A percentile compares a stretch with the other conserved stretches of the same genome.
Evolutionary conservation across 2,329 filamentous ascomycete species (phyloP).

Genomic region (Volutella citrinella): DNA sequence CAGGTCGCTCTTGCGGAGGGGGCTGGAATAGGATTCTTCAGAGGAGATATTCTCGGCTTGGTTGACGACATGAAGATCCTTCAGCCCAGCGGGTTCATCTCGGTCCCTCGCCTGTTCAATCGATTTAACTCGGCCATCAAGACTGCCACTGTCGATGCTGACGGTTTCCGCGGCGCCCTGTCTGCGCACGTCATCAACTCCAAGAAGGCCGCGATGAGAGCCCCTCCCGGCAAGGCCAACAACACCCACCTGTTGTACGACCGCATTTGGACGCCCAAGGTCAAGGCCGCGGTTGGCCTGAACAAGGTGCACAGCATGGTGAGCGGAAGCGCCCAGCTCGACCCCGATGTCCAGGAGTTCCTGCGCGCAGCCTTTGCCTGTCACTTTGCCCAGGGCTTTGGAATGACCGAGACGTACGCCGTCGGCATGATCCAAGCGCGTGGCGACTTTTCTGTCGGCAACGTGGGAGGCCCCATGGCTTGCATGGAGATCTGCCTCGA

Average conservation of each 20-base stretch:
- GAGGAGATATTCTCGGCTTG: constrained; percentile 81
- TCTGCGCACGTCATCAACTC: constrained; percentile 75
- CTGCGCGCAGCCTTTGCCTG: constrained; percentile 79
- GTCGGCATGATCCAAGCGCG: constrained; percentile 66
- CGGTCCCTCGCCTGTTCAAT: constrained; percentile 89
- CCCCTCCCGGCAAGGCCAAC: constrained; percentile 68
- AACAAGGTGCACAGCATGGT: constrained; percentile 72
- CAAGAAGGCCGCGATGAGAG: constrained; percentile 76
- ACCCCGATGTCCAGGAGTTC: constrained; percentile 85
- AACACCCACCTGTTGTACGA: constrained; percentile 78
- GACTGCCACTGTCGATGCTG: constrained; percentile 71
- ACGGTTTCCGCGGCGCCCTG: constrained; percentile 76
- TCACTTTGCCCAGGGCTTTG: constrained; percentile 83
- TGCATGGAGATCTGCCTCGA: constrained; percentile 73
- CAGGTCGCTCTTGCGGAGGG: constrained; percentile 71
- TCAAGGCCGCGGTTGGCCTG: constrained; percentile 77
- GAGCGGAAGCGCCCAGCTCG: constrained; percentile 86
- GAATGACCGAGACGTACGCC: constrained; percentile 91
- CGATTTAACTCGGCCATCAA: constrained; percentile 83
- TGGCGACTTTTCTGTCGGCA: constrained; percentile 72
- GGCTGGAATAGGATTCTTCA: constrained; percentile 83
- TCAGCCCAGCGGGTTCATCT: constrained; percentile 77
- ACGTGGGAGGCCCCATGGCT: constrained; percentile 72
- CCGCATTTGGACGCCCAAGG: constrained; percentile 87
- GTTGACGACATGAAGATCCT: constrained; percentile 90